phyloP scores from a whole-genome alignment of 176 grass and related monocot species.

The Zoysia pacifica region DNA sequence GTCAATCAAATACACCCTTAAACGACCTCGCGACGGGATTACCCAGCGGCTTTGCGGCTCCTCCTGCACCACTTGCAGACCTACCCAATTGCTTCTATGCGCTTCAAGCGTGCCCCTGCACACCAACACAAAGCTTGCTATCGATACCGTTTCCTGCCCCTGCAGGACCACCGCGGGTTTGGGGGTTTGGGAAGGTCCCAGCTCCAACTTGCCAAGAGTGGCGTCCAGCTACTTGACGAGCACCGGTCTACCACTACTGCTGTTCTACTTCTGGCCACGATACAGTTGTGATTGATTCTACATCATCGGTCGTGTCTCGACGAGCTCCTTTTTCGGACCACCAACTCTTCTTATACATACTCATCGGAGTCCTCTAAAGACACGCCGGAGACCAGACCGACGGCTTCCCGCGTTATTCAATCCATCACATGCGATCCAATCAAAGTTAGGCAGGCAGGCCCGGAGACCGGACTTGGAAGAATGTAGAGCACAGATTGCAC shows the following conservation, averaged over 20 bases:
- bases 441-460: constrained; percentile 1
- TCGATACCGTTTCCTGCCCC: background rate
- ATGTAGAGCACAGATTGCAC: background rate
- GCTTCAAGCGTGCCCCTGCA: background rate
- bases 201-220: background rate
- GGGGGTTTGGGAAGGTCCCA: background rate
- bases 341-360: background rate
- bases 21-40: too few relatives aligned
- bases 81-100: too few relatives aligned
- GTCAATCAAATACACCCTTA: too few relatives aligned
- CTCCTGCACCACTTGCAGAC: background rate
- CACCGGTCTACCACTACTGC: background rate
- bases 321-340: background rate
- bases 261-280: background rate
- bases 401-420: background rate
- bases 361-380: constrained; percentile 13
- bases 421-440: background rate
- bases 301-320: background rate
- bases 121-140: background rate
- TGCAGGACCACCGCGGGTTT: background rate
- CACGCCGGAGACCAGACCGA: too few relatives aligned
- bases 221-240: constrained; percentile 3
- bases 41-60: background rate
- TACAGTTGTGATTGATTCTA: background rate
- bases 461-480: background rate